Evolutionary conservation across 2,329 filamentous ascomycete genomes (phyloP).

Genomic region (Trichophyton verrucosum): DNA sequence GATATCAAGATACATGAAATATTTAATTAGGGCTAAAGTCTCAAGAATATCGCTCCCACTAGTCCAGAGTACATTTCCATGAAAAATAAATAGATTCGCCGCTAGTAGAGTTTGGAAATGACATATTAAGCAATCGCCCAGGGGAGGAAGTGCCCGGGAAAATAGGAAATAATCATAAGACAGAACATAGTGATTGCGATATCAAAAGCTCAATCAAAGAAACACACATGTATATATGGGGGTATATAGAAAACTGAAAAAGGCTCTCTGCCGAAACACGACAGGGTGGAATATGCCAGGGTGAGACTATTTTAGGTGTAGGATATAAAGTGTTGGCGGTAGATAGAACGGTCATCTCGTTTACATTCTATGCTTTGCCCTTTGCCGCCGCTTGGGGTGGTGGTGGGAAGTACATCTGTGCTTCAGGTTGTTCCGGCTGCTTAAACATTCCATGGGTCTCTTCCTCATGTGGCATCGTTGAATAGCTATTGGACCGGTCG

Average conservation of each 20-base stretch:
- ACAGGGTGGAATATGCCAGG: background rate
- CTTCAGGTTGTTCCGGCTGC: constrained; percentile 11
- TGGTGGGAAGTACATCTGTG: constrained; percentile 33
- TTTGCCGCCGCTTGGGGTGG: constrained; percentile 24
- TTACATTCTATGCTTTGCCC: constrained; percentile 18
- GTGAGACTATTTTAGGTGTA: background rate
- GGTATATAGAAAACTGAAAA: background rate
- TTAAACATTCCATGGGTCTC: constrained; percentile 10
- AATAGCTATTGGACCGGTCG: constrained; percentile 18
- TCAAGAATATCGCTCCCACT: background rate
- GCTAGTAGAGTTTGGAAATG: background rate
- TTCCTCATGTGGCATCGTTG: background rate
- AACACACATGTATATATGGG: background rate
- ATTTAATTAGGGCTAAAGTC: too few species aligned
- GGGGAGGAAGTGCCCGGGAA: background rate
- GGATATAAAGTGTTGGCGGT: background rate
- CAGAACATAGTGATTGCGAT: background rate
- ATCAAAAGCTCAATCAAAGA: background rate
- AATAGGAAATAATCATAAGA: background rate
- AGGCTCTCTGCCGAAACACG: background rate
- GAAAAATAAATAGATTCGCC: background rate
- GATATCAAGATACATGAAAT: too few species aligned
- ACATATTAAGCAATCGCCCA: background rate
- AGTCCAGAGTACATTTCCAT: background rate
- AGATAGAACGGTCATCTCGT: background rate